phyloP scores from a whole-genome alignment of 805 yeast genomes.

The Millerozyma miso region DNA sequence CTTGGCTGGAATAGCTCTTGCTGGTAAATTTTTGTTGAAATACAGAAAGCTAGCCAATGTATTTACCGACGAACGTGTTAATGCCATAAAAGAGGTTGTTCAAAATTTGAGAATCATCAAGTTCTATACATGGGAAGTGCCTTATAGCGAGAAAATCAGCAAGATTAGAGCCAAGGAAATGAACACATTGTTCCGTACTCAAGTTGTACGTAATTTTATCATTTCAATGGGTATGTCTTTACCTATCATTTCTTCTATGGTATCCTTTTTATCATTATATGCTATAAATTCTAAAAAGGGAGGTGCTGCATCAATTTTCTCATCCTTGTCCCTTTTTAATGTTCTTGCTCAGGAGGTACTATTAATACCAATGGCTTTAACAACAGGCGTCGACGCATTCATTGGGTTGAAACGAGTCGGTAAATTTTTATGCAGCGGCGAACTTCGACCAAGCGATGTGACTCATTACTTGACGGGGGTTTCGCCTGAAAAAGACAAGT shows the following conservation, averaged over 20 bases:
- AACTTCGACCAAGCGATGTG: conserved; percentile 27
- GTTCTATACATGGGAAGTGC: conserved; percentile 87
- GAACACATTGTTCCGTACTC: conserved; percentile 55
- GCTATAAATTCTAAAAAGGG: conserved; percentile 25
- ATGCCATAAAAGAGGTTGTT: conserved; percentile 72
- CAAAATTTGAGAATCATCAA: conserved; percentile 78
- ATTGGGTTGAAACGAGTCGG: conserved; percentile 59
- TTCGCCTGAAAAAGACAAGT: conserved; percentile 21
- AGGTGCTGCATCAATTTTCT: conserved; percentile 60
- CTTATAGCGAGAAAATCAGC: conserved; percentile 57
- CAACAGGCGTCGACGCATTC: conserved; percentile 64
- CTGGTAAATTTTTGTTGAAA: conserved; percentile 49
- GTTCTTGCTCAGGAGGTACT: conserved; percentile 58
- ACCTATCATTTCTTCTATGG: conserved; percentile 69
- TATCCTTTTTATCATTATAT: conserved; percentile 40
- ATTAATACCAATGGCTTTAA: conserved; percentile 66
- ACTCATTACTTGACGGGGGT: conserved; percentile 1
- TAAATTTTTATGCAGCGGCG: conserved; percentile 44
- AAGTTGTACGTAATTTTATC: conserved; percentile 55
- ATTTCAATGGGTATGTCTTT: conserved; percentile 64
- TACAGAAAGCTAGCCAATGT: conserved; percentile 55
- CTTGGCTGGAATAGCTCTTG: conserved; percentile 40
- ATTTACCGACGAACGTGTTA: conserved; percentile 74
- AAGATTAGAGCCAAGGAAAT: conserved; percentile 61
- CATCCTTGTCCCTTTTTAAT: conserved; percentile 67